Conservation (phyloP, 345 rosid genomes). For the Salix udensis region DNA sequence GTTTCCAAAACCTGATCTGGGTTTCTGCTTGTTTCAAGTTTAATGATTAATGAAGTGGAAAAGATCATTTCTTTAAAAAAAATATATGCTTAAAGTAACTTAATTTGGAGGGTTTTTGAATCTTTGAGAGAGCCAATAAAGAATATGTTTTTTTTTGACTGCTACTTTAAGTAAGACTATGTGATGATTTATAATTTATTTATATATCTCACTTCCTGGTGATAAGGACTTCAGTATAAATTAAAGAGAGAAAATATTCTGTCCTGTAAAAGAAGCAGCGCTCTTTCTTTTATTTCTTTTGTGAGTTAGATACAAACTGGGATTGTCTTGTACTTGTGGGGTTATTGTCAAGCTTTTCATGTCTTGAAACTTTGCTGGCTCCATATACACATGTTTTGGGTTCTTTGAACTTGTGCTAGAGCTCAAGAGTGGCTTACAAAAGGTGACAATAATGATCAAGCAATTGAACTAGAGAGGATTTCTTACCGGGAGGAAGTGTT, state of each 20-base stretch:
- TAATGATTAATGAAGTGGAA: slow-evolving; percentile 22
- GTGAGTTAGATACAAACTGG: slow-evolving; percentile 3
- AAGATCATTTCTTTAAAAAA: slow-evolving; percentile 5
- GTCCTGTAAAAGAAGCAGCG: slow-evolving; percentile 11
- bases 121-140: slow-evolving; percentile 27
- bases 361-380: slow-evolving; percentile 32
- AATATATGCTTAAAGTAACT: slow-evolving; percentile 13
- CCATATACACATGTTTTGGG: slow-evolving; percentile 15
- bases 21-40: slow-evolving; percentile 18
- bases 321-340: slow-evolving; percentile 22
- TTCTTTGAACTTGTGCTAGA: slow-evolving; percentile 26
- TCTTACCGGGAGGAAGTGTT: slow-evolving; percentile 13
- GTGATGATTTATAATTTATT: background rate
- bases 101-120: slow-evolving; percentile 20
- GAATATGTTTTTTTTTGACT: slow-evolving; percentile 27
- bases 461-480: slow-evolving; percentile 20
- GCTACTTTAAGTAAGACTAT: slow-evolving; percentile 17
- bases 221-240: slow-evolving; percentile 23
- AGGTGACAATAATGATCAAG: slow-evolving; percentile 24
- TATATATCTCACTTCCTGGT: slow-evolving; percentile 6
- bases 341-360: slow-evolving; percentile 8
- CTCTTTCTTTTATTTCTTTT: slow-evolving; percentile 2
- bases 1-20: slow-evolving; percentile 17
- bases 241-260: slow-evolving; percentile 8
- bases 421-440: slow-evolving; percentile 1